Base-by-base conservation (phyloP, 345 rosid species). In the Salix exigua region DNA sequence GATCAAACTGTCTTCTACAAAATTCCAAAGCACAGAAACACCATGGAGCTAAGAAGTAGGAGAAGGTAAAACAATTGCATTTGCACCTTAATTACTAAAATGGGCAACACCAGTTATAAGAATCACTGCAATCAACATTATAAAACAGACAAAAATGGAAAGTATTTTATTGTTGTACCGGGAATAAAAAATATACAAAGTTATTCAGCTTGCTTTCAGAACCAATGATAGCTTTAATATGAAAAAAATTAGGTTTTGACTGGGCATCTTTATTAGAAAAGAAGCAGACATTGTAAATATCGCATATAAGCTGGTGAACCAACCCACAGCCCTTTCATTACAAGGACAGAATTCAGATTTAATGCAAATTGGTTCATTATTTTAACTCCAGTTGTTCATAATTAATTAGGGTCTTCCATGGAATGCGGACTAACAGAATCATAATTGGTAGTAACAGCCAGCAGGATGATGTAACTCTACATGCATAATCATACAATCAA, bases 1-100 rank as follows among this genome's bases (percentile, higher is more conserved):
- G 84, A 89, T 96, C 99, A 76, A 96, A 93, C 78, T 96, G 93
- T 79, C 87, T 87, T 82, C 97, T 95, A 65, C 85, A 88, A 73
- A 75, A 61, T 66, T 46, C 7, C 37, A 79, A 61, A 16, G 62
- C 33, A 16, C 37, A 48, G 13, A 72, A 16, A 18, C 65, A 73
- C 23, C 62, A 12, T 17, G 42, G 33, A 38, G 51, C 58, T 48
- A 67, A 8, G 17, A 67, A 51, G 68, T 35, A 7, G 12, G 62
- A 19, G 63, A 28, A n/a, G 30, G 31, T 50, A 50, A 68, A 26
- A 51, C 31, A 14, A 71, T 51, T 37, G 25, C 71, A 61, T 58
- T 10, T n/a, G 26, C 62, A 7, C 5, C 64, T 30, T 38, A 71
- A 23, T 77, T 63, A 77, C 21, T 14, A 33, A 66, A 51, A 40